phyloP scores from a whole-genome alignment of 1,139 yeast genomes.

The Suhomyces coccinellae region DNA sequence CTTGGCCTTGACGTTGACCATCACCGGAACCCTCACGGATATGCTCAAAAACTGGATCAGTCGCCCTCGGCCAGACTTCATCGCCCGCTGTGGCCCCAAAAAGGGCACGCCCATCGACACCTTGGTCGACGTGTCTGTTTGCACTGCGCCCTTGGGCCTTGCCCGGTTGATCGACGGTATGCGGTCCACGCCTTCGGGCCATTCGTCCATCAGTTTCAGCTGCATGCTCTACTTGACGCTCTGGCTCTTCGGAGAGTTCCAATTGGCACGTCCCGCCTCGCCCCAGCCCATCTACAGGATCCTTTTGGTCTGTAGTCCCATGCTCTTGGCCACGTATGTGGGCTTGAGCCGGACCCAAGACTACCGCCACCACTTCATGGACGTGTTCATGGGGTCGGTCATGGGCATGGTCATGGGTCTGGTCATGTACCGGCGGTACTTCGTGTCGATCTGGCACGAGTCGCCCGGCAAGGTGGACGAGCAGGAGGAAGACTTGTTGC shows the following conservation, averaged over 20 bases:
- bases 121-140: slow-evolving; percentile 42
- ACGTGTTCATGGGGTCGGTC: slow-evolving; percentile 57
- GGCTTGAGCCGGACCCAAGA: slow-evolving; percentile 69
- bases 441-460: slow-evolving; percentile 29
- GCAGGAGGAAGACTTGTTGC: slow-evolving; percentile 15
- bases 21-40: slow-evolving; percentile 54
- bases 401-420: slow-evolving; percentile 53
- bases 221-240: slow-evolving; percentile 44
- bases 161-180: slow-evolving; percentile 39
- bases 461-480: slow-evolving; percentile 15
- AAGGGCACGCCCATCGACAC: slow-evolving; percentile 34
- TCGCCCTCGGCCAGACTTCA: slow-evolving; percentile 79
- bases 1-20: slow-evolving; percentile 49
- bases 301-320: slow-evolving; percentile 15
- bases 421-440: slow-evolving; percentile 49
- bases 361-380: slow-evolving; percentile 75
- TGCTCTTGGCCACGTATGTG: slow-evolving; percentile 29
- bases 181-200: slow-evolving; percentile 51
- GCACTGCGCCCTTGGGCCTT: slow-evolving; percentile 42
- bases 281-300: slow-evolving; percentile 15
- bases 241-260: slow-evolving; percentile 63
- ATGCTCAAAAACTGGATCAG: slow-evolving; percentile 73
- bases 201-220: slow-evolving; percentile 44
- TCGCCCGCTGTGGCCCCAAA: slow-evolving; percentile 64
- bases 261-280: slow-evolving; percentile 20